Evolutionary conservation across 257 asterid genomes (phyloP).

Genomic region (Rubia yunnanensis): DNA sequence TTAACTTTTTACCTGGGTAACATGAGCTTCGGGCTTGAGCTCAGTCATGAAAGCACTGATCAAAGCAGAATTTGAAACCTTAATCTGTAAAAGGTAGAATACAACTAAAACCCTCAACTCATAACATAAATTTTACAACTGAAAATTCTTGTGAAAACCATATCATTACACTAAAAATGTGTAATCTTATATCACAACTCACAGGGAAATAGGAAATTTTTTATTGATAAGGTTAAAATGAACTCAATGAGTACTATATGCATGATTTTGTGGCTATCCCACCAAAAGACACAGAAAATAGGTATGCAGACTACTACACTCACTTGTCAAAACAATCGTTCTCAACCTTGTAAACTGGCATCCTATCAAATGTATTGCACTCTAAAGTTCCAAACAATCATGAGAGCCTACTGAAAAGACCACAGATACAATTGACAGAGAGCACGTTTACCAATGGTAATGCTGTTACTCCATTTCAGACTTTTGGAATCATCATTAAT

Average conservation of each 20-base stretch:
- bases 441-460: background rate
- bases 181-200: background rate
- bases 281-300: background rate
- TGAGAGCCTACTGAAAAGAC: background rate
- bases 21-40: conserved; percentile 80
- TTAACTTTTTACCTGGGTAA: conserved; percentile 46
- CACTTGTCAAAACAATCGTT: background rate
- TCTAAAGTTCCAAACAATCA: too few relatives aligned
- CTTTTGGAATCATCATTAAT: too few relatives aligned
- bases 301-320: background rate
- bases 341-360: background rate
- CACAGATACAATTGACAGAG: background rate
- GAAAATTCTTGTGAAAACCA: background rate
- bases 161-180: background rate
- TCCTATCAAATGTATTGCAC: too few relatives aligned
- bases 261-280: background rate
- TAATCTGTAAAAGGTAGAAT: conserved; percentile 44
- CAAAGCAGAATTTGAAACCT: conserved; percentile 97
- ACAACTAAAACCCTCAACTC: background rate
- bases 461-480: too few relatives aligned
- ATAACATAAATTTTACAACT: background rate
- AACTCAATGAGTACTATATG: background rate
- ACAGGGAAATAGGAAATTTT: background rate
- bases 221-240: background rate
- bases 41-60: conserved; percentile 95